These are phyloP conservation scores for Sambucus nigra DNA, from an alignment of 129 eudicot species.

Conservation along the genomic window DNA sequence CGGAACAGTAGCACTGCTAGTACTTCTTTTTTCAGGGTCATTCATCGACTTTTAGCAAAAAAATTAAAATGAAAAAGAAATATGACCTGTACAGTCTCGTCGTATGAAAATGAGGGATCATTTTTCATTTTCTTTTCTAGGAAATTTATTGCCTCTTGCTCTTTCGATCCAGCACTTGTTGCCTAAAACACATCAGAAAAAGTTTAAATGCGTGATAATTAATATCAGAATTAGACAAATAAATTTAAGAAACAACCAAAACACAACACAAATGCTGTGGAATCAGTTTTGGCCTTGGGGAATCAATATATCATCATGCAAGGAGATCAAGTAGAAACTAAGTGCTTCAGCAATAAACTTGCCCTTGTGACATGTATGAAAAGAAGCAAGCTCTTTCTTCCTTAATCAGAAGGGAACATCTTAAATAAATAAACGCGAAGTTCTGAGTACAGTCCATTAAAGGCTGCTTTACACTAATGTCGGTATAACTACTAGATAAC, in stretches of 20 bases:
- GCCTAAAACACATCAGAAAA: conserved; percentile 39
- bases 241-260: not conserved
- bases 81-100: conserved; percentile 89
- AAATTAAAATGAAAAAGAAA: conserved; percentile 3
- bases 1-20: not conserved
- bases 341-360: no score
- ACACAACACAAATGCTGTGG: not conserved
- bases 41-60: not conserved
- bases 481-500: no score
- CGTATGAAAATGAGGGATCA: conserved; percentile 82
- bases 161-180: conserved; percentile 96
- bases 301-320: no score
- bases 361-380: no score
- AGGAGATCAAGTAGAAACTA: no score
- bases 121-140: conserved; percentile 98
- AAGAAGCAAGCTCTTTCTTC: no score
- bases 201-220: not conserved
- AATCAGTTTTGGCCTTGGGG: no score
- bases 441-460: no score
- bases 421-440: no score
- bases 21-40: not conserved
- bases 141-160: conserved; percentile 94
- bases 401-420: no score
- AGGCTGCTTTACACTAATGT: no score
- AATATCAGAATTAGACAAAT: conserved; percentile 4